phyloP scores from a whole-genome alignment of 495 filamentous ascomycete genomes.

The Talaromyces thailandensis region DNA sequence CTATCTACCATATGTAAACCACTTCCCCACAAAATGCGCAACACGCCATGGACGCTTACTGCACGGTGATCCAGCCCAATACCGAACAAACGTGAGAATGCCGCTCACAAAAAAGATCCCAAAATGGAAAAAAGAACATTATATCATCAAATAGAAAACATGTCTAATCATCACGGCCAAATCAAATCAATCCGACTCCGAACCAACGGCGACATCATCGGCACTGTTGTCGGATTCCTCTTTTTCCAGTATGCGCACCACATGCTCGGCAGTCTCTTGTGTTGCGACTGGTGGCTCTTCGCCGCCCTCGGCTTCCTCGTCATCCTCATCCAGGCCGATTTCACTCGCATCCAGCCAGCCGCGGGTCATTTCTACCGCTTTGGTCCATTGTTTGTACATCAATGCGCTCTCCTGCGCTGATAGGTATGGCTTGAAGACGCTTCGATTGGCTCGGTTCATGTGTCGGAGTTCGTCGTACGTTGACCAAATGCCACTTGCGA shows the following conservation, averaged over 20 bases:
- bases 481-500: conserved; percentile 76
- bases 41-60: neutral
- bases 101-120: neutral
- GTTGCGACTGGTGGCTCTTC: neutral
- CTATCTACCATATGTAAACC: neutral
- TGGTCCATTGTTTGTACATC: conserved; percentile 70
- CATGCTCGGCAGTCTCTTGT: neutral
- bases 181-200: neutral
- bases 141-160: neutral
- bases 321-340: conserved; percentile 7
- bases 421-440: conserved; percentile 62
- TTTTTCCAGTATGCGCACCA: neutral
- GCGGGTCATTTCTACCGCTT: conserved; percentile 76
- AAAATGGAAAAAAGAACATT: neutral
- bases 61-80: neutral
- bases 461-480: conserved; percentile 69
- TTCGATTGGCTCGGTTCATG: conserved; percentile 65
- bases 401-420: conserved; percentile 46
- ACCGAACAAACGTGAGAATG: neutral
- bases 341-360: conserved; percentile 50
- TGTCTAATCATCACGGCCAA: neutral
- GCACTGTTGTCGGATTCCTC: neutral
- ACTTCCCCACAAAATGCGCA: neutral
- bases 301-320: neutral
- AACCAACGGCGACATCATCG: conserved; percentile 5